Evolutionary conservation across 225 moss, liverwort and hornwort genomes (phyloP).

Genomic region (Straminergon stramineum): DNA sequence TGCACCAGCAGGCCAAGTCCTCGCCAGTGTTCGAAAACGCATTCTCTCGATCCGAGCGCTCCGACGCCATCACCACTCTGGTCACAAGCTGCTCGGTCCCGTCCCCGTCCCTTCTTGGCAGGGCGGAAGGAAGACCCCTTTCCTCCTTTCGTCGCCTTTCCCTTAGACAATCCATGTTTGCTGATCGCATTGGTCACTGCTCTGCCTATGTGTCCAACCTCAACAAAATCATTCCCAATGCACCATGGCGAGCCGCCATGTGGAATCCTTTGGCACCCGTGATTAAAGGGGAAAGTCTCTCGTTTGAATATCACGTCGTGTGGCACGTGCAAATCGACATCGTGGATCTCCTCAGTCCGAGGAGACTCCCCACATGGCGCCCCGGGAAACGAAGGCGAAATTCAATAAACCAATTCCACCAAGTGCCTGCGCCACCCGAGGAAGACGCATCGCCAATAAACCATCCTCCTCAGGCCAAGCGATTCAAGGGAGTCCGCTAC

Average conservation of each 20-base stretch:
- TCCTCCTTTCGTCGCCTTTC: background rate
- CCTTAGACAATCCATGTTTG: background rate
- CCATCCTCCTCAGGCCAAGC: background rate
- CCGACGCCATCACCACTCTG: background rate
- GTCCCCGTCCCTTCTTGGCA: background rate
- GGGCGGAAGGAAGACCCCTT: background rate
- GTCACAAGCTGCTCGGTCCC: background rate
- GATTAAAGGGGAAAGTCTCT: too few species aligned
- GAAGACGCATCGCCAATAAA: background rate
- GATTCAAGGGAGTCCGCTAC: background rate
- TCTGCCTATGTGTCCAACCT: accelerated
- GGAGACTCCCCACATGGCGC: background rate
- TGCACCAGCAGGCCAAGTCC: background rate
- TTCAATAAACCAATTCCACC: background rate
- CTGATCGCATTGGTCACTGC: accelerated
- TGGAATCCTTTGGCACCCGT: accelerated
- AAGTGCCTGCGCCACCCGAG: background rate
- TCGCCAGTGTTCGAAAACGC: background rate
- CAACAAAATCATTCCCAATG: background rate
- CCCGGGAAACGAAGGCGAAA: background rate
- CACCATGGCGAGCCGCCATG: accelerated
- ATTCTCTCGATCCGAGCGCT: background rate
- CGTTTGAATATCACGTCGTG: accelerated
- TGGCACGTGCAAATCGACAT: background rate
- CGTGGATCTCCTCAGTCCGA: background rate